Conservation (phyloP, 805 yeast species). For the Vanderwaltozyma tropicalis region DNA sequence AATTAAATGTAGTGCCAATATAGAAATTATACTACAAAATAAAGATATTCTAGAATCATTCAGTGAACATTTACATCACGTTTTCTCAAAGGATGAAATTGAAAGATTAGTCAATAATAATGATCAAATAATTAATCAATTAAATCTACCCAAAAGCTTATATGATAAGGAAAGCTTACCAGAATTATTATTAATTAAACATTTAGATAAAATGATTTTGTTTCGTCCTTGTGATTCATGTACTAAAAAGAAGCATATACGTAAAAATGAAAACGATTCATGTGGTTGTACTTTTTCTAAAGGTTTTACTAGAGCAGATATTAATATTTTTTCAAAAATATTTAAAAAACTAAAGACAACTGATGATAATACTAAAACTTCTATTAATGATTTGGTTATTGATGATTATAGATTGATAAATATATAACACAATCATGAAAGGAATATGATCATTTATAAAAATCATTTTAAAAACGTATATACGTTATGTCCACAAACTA, state of each 20-base stretch:
- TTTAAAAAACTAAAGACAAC: background rate
- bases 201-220: constrained; percentile 32
- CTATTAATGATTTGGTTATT: background rate
- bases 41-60: constrained; percentile 8
- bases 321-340: constrained; percentile 5
- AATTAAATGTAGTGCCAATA: constrained; percentile 65
- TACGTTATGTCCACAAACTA: too few relatives aligned
- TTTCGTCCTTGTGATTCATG: constrained; percentile 51
- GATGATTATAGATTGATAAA: too few relatives aligned
- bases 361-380: background rate
- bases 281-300: constrained; percentile 44
- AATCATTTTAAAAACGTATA: too few relatives aligned
- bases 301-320: constrained; percentile 34
- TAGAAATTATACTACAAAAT: constrained; percentile 31
- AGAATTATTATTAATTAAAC: constrained; percentile 14
- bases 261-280: background rate
- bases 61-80: constrained; percentile 15
- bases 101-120: background rate
- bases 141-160: background rate
- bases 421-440: too few relatives aligned
- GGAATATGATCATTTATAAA: too few relatives aligned
- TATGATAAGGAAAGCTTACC: background rate
- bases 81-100: constrained; percentile 12
- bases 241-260: constrained; percentile 13
- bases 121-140: background rate